These are phyloP conservation scores for Saksenaea vasiformis DNA, from an alignment of 371 early-diverging fungal genomes.

Conservation along the genomic window DNA sequence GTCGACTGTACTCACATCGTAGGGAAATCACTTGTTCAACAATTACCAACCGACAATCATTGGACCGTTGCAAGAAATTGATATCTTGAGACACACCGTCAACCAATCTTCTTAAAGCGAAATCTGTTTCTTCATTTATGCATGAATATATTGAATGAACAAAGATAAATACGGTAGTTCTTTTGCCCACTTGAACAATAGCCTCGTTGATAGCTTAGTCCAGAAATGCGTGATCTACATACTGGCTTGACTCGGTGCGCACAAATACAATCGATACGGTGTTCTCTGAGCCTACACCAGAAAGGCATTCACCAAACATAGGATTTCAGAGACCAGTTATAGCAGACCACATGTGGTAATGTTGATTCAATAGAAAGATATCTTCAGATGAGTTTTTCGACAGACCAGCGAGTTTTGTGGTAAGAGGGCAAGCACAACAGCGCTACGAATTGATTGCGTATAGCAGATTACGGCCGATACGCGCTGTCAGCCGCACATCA, in stretches of 20 bases:
- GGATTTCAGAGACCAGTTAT: too few relatives aligned
- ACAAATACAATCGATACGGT: background rate
- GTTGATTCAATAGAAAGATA: background rate
- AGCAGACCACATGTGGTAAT: too few relatives aligned
- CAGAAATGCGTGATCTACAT: background rate
- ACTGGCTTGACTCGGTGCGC: background rate
- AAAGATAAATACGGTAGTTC: background rate
- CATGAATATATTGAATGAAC: background rate
- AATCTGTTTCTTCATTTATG: background rate
- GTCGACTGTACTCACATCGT: too few relatives aligned
- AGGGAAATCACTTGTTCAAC: too few relatives aligned
- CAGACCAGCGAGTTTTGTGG: background rate
- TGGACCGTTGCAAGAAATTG: too few relatives aligned
- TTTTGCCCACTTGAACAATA: background rate
- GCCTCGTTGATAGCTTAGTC: background rate
- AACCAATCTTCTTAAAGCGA: too few relatives aligned
- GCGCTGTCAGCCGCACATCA: background rate
- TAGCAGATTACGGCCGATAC: background rate
- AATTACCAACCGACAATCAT: too few relatives aligned
- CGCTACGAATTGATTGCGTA: background rate
- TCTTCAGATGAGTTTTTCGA: background rate
- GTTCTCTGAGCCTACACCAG: too few relatives aligned
- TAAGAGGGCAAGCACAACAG: background rate
- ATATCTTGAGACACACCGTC: too few relatives aligned
- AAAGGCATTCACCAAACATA: too few relatives aligned